Conservation (phyloP, 257 asterid species). For the Solanum verrucosum region DNA sequence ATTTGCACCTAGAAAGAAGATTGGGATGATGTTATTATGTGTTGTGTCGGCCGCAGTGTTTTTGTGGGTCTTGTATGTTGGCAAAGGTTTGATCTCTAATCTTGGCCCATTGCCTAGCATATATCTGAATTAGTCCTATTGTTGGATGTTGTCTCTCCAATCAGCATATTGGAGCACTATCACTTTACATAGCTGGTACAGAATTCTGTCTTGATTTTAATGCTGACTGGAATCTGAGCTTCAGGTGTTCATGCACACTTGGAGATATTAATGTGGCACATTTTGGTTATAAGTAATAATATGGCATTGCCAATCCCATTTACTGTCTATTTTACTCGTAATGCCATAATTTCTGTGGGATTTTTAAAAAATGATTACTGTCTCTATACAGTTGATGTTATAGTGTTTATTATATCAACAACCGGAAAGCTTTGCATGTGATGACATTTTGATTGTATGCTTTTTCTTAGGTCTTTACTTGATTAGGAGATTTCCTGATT, state of each 20-base stretch:
- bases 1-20: conserved; percentile 79
- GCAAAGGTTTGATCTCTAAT: conserved; percentile 52
- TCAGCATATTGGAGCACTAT: background rate
- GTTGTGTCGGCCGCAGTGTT: conserved; percentile 63
- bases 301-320: background rate
- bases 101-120: background rate
- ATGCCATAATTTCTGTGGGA: background rate
- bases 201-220: background rate
- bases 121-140: background rate
- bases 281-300: background rate
- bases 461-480: background rate
- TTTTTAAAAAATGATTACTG: background rate
- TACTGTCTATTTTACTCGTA: background rate
- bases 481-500: background rate
- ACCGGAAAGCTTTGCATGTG: background rate
- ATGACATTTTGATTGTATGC: background rate
- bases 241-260: background rate
- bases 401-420: background rate
- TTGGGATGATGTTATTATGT: conserved; percentile 81
- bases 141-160: background rate
- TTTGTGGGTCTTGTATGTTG: conserved; percentile 60
- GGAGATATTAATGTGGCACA: background rate
- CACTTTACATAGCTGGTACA: background rate
- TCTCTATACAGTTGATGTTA: background rate
- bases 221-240: background rate